A percentile compares a stretch with the other conserved stretches of the same genome.
These are phyloP conservation scores for Colletotrichum godetiae DNA, from an alignment of 2,329 filamentous ascomycete species.

Conservation along the genomic window DNA sequence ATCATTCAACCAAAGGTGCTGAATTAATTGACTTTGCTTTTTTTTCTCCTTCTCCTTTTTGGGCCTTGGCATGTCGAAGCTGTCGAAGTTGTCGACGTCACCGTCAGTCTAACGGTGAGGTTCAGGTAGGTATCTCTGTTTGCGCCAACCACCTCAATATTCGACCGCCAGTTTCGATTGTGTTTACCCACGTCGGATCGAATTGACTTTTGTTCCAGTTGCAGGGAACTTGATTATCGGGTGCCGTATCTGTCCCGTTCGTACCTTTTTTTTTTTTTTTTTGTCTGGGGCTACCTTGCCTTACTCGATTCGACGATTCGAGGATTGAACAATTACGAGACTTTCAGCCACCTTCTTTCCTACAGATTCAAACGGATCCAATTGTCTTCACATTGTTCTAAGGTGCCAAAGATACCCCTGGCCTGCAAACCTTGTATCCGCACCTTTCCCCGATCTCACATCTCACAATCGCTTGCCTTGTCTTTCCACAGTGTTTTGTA, in stretches of 20 bases:
- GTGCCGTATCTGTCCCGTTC: background rate
- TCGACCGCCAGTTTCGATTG: constrained; percentile 4
- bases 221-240: background rate
- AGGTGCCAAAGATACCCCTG: constrained; percentile 1
- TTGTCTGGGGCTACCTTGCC: background rate
- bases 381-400: background rate
- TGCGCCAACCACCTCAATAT: constrained; percentile 31
- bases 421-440: background rate
- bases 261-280: background rate
- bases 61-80: background rate
- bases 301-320: background rate
- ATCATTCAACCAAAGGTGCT: background rate
- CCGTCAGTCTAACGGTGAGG: background rate
- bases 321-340: background rate
- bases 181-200: constrained; percentile 1
- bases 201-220: background rate
- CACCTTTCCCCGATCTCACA: background rate
- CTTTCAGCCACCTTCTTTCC: constrained; percentile 4
- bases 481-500: background rate
- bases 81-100: constrained; percentile 4
- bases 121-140: background rate
- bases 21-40: background rate
- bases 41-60: background rate
- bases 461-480: background rate
- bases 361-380: too few relatives aligned